These are phyloP conservation scores for Cercospora sesami DNA, from an alignment of 2,329 filamentous ascomycete genomes.

Conservation along the genomic window DNA sequence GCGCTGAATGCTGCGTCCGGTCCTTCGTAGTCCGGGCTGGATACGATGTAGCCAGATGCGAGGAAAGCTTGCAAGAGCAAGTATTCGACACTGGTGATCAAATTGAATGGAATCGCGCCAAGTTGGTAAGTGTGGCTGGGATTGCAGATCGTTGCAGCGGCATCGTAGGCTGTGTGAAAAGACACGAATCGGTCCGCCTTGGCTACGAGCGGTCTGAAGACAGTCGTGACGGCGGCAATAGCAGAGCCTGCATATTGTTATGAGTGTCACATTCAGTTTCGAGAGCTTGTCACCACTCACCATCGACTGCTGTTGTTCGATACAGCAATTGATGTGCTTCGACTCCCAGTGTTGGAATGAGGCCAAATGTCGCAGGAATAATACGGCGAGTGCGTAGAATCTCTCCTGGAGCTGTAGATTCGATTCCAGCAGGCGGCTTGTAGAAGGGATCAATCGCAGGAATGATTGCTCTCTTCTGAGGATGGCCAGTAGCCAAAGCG, in stretches of 20 bases:
- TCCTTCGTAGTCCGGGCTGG: constrained; percentile 47
- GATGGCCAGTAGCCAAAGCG: background rate
- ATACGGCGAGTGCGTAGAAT: constrained; percentile 31
- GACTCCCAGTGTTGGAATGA: constrained; percentile 27
- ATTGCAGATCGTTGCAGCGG: constrained; percentile 41
- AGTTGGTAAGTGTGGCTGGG: constrained; percentile 43
- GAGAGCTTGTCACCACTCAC: background rate
- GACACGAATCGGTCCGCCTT: constrained; percentile 33
- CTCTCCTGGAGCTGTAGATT: constrained; percentile 27
- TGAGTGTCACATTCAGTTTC: background rate
- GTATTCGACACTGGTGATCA: constrained; percentile 29
- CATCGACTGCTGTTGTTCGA: constrained; percentile 31
- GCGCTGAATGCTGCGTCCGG: constrained; percentile 34
- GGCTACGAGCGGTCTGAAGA: constrained; percentile 31
- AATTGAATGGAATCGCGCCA: constrained; percentile 26
- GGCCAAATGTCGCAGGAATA: constrained; percentile 28
- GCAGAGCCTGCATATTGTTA: constrained; percentile 21
- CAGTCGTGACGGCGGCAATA: constrained; percentile 32
- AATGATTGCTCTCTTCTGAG: constrained; percentile 11
- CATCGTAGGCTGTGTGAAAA: constrained; percentile 38
- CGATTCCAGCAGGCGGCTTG: constrained; percentile 30
- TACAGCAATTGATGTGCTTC: constrained; percentile 33
- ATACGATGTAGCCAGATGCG: constrained; percentile 33
- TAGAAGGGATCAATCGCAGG: constrained; percentile 35
- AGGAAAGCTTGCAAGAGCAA: constrained; percentile 29